Evolutionary conservation across 2,329 filamentous ascomycete species (phyloP).

Genomic region (Graphium sp.): DNA sequence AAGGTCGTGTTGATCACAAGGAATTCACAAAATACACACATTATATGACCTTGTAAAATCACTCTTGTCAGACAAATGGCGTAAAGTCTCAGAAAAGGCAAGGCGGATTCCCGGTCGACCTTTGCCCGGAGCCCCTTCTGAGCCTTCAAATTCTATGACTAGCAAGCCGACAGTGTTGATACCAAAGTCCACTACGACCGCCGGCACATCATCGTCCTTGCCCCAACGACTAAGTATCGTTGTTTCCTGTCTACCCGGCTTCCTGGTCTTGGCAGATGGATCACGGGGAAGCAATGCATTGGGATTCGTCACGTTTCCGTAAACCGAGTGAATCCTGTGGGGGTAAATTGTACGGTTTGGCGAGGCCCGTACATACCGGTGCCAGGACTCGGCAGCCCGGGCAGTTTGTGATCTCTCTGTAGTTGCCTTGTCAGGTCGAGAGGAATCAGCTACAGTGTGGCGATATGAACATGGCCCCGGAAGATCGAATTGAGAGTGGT

Average conservation of each 20-base stretch:
- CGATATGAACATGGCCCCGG: background rate
- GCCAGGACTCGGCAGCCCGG: slow-evolving; percentile 4
- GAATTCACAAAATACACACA: slow-evolving; percentile 7
- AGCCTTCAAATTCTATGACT: slow-evolving; percentile 21
- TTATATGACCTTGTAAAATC: slow-evolving; percentile 32
- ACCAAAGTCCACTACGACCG: slow-evolving; percentile 30
- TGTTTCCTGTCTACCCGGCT: no score
- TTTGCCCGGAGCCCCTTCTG: slow-evolving; percentile 8
- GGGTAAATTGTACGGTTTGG: background rate
- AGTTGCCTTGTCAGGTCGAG: background rate
- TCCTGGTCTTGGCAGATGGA: no score
- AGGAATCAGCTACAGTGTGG: background rate
- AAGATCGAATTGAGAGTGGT: background rate
- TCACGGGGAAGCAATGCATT: no score
- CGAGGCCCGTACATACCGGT: slow-evolving; percentile 3
- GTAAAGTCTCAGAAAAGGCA: slow-evolving; percentile 29
- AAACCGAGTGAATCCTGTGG: no score
- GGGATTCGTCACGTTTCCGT: no score
- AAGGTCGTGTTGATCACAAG: background rate
- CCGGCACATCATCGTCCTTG: slow-evolving; percentile 10
- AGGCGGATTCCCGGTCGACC: slow-evolving; percentile 22
- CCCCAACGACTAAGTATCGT: no score
- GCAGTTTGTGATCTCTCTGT: slow-evolving; percentile 1
- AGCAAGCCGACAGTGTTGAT: slow-evolving; percentile 26
- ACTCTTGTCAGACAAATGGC: slow-evolving; percentile 23